Evolutionary conservation across 768 basidiomycete species (phyloP), one percentile per base, ranked within the genome.

Genomic region (Fistulinella prunicolor): DNA sequence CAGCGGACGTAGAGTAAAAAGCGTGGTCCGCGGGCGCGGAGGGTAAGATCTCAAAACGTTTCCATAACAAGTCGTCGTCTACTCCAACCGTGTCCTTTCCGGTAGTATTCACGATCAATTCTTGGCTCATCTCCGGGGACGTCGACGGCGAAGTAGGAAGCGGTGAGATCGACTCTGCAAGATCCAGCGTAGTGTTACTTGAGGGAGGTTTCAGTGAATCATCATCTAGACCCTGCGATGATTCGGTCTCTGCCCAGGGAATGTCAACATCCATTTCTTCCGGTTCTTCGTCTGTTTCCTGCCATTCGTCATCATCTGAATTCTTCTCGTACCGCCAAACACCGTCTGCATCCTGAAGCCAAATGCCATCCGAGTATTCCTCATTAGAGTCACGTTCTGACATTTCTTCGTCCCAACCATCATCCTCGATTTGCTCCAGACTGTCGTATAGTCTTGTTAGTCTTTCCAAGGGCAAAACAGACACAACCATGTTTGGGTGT

Each of bases 11-110:
- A 26, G 74, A 74, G 62, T 79, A 79, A 67, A 86, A 97, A 2
- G 89, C 85, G 57, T 97, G 94, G 60, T 96, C 94, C 39, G 55
- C 56, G 20, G 94, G 93, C 14, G 86, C 85, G 28, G 80, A 76
- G 26, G 89, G 66, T 21, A 92, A 70, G 36, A 95, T 70, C 45
- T 85, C 83, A 60, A 97, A 97, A n/a, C 83, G 81, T 54, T 82
- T 82, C 91, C 90, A 94, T 34, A 71, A 54, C 8, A 69, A 61
- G n/a, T 73, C 70, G 4, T 68, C 64, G 17, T 73, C 74, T 42
- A 63, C 62, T 6, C 67, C 56, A 13, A 46, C 44, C 19, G 55
- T 67, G 26, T 61, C 52, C 34, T 67, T 70, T 34, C 52, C 49
- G 16, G 54, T 56, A 8, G 62, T 57, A 21, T 64, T 65, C 21